Percentiles rank a stretch among this genome's conserved stretches.
These are phyloP conservation scores for Pestalotiopsis sp. DNA, from an alignment of 2,329 filamentous ascomycete genomes.

Conservation along the genomic window DNA sequence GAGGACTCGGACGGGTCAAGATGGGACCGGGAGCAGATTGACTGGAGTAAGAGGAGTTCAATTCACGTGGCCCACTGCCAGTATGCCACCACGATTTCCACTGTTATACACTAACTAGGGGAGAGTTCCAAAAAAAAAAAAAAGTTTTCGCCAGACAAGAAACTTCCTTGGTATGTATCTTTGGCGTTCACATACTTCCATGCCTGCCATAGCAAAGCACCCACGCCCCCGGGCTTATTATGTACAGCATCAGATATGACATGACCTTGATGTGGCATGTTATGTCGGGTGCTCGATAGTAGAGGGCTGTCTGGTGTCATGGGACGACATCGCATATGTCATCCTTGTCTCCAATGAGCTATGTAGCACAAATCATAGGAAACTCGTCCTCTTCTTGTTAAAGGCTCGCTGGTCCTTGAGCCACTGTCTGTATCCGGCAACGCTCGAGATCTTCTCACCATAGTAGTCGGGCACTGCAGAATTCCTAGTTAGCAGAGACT, in stretches of 20 bases:
- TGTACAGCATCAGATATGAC: no score
- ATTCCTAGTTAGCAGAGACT: background rate
- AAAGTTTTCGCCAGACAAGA: background rate
- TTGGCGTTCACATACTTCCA: background rate
- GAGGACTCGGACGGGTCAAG: background rate
- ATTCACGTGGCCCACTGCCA: background rate
- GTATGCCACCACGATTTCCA: background rate
- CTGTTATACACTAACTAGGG: conserved; percentile 13
- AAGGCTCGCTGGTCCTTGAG: conserved; percentile 97
- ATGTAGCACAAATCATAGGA: conserved; percentile 47
- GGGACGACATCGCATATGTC: background rate
- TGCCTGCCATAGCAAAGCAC: background rate
- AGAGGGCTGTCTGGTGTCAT: background rate
- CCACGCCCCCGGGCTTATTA: background rate
- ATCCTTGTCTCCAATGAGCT: background rate
- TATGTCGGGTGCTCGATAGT: background rate
- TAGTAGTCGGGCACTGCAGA: conserved; percentile 86
- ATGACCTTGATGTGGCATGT: background rate
- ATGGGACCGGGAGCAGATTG: background rate
- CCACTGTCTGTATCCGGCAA: conserved; percentile 91
- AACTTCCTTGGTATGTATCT: background rate
- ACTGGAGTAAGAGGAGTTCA: conserved; percentile 14
- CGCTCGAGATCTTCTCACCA: conserved; percentile 95
- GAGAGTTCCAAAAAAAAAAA: conserved; percentile 12
- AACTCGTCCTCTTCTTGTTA: conserved; percentile 82